Evolutionary conservation across 768 basidiomycete species (phyloP).

Genomic region (Xerocomellus dryophilus): DNA sequence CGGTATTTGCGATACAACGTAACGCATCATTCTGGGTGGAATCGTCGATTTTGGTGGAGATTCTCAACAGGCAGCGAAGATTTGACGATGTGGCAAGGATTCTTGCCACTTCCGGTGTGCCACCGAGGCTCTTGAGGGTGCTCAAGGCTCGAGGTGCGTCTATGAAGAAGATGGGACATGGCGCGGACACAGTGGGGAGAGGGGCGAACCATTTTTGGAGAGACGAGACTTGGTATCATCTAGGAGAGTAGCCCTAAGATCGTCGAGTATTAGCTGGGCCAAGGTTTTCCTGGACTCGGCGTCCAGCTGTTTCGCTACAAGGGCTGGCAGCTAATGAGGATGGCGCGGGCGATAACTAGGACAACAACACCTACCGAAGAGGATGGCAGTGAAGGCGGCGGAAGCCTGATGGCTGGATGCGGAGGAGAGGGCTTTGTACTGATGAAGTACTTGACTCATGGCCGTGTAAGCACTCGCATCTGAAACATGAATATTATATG

Average conservation of each 20-base stretch:
- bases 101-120: slow-evolving; percentile 63
- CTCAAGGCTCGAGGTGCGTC: slow-evolving; percentile 67
- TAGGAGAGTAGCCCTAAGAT: slow-evolving; percentile 43
- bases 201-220: slow-evolving; percentile 49
- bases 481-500: neutral
- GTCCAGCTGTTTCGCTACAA: slow-evolving; percentile 29
- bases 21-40: slow-evolving; percentile 65
- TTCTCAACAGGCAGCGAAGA: slow-evolving; percentile 51
- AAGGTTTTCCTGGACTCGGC: slow-evolving; percentile 49
- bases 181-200: neutral
- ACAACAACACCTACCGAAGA: slow-evolving; percentile 11
- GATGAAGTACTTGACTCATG: slow-evolving; percentile 17
- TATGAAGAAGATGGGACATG: slow-evolving; percentile 28
- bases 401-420: slow-evolving; percentile 7
- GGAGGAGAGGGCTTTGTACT: slow-evolving; percentile 19
- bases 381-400: slow-evolving; percentile 13
- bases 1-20: slow-evolving; percentile 74
- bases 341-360: slow-evolving; percentile 2
- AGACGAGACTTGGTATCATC: slow-evolving; percentile 47
- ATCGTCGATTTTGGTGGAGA: slow-evolving; percentile 53
- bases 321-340: slow-evolving; percentile 14
- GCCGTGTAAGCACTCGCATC: neutral
- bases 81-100: slow-evolving; percentile 55
- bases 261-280: slow-evolving; percentile 55
- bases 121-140: slow-evolving; percentile 73